Evolutionary conservation across 139 green algal genomes (phyloP).

Genomic region (Chlorella sp.): DNA sequence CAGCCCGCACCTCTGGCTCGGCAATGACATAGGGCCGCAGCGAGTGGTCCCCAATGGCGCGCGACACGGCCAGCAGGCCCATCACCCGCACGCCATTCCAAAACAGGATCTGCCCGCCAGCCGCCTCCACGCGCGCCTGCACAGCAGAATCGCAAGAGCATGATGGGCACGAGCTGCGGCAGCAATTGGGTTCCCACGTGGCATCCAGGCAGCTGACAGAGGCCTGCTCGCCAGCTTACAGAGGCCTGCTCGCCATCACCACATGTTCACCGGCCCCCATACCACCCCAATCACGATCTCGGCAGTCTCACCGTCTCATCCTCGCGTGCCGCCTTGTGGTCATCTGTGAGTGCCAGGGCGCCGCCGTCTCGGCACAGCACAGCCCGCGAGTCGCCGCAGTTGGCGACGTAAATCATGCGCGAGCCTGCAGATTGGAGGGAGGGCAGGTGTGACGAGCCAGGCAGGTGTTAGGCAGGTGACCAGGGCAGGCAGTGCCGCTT

Average conservation of each 20-base stretch:
- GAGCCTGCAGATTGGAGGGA: background rate
- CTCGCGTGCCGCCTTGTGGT: constrained; percentile 78
- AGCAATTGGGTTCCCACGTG: too few species aligned
- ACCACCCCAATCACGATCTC: background rate
- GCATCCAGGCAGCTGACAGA: background rate
- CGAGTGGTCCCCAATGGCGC: constrained; percentile 76
- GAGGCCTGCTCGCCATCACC: too few species aligned
- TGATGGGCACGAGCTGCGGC: background rate
- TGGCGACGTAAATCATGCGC: constrained; percentile 78
- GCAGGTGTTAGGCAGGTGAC: too few species aligned
- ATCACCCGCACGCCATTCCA: constrained; percentile 83
- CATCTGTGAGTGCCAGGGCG: constrained; percentile 69
- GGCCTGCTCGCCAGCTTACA: background rate
- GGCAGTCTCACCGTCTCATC: constrained; percentile 65
- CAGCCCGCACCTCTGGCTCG: constrained; percentile 64
- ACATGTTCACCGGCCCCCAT: background rate
- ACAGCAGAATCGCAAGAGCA: background rate
- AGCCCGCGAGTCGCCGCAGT: constrained; percentile 84
- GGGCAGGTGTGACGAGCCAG: too few species aligned
- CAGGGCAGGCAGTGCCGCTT: too few species aligned
- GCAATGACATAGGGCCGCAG: constrained; percentile 71
- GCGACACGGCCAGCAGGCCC: constrained; percentile 76
- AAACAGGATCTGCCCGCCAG: constrained; percentile 77
- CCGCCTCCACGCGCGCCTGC: constrained; percentile 69
- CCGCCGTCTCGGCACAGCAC: constrained; percentile 70